Base-by-base conservation (phyloP, 345 rosid species). In the Populus pruinosa region DNA sequence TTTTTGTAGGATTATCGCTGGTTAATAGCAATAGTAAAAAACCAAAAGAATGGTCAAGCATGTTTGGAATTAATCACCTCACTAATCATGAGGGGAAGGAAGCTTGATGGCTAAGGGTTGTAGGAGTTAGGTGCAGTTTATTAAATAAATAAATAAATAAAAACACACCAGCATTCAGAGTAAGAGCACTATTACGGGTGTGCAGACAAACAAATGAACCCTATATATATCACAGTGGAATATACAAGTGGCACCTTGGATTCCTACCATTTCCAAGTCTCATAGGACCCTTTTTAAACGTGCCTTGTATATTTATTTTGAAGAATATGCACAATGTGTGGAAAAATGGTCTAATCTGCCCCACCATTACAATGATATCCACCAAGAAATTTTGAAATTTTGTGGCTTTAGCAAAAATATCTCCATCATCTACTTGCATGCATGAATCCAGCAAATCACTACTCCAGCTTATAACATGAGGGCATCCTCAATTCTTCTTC, bases 351-450 rank as follows among this genome's bases (percentile, higher is more conserved):
- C 11, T 17, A 14, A 25, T 53, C 38, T 62, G 47, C 61, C 79
- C 82, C 79, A 80, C 82, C 78, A 38, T 31, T 29, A 21, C 59
- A 75, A 70, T 50, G 66, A 16, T 64, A 39, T 39, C 72, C 72
- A 80, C 82, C 14, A 38, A 5, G 56, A 80, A 25, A 36, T 6
- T 31, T 39, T 31, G 56, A 80, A 25, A 36, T 6, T 31, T 39
- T 31, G 72, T 59, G 72, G 72, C 21, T 55, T 55, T 31, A 72
- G 36, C 44, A 14, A 44, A 12, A 21, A 8, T 2, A n/a, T 56
- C 27, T 23, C 10, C 27, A 59, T 23, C 4, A 12, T 20, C 29
- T 2, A 20, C 0, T 10, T n/a, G 75, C 70, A 77, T 77, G 70
- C 44, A 70, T n/a, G 27, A n/a, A 9, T 55, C 8, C 61, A 21